A percentile compares a stretch with the other conserved stretches of the same genome.
phyloP scores from a whole-genome alignment of 2,329 filamentous ascomycete species.

The Talaromyces sp. region DNA sequence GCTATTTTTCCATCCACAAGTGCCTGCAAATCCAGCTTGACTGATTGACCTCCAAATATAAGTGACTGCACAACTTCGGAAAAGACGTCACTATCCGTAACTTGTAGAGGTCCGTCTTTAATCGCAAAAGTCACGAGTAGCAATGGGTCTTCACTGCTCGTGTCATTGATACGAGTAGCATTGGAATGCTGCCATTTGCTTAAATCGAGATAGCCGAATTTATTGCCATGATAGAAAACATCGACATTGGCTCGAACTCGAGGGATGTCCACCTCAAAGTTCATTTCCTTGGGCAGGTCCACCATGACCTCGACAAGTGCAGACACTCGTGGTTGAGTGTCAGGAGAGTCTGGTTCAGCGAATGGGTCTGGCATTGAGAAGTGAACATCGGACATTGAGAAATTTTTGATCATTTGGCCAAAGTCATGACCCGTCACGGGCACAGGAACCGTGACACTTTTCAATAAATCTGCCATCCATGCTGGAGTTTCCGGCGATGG shows the following conservation, averaged over 20 bases:
- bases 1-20: slow-evolving; percentile 76
- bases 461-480: slow-evolving; percentile 78
- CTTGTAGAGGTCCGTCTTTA: slow-evolving; percentile 71
- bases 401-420: slow-evolving; percentile 79
- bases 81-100: slow-evolving; percentile 76
- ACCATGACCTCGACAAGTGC: slow-evolving; percentile 77
- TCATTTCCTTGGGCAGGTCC: slow-evolving; percentile 75
- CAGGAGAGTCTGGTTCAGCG: slow-evolving; percentile 68
- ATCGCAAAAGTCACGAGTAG: slow-evolving; percentile 73
- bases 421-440: slow-evolving; percentile 78
- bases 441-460: slow-evolving; percentile 75
- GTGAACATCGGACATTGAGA: slow-evolving; percentile 77
- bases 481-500: slow-evolving; percentile 64
- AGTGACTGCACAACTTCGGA: slow-evolving; percentile 74
- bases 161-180: slow-evolving; percentile 63
- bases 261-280: slow-evolving; percentile 75
- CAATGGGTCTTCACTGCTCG: slow-evolving; percentile 52
- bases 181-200: slow-evolving; percentile 78
- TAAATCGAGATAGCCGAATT: slow-evolving; percentile 77
- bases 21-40: slow-evolving; percentile 72
- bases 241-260: slow-evolving; percentile 71
- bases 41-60: slow-evolving; percentile 64
- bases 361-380: slow-evolving; percentile 79
- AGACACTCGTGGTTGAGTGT: slow-evolving; percentile 71
- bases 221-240: slow-evolving; percentile 70